Percentiles rank a stretch among this genome's conserved stretches.
These are phyloP conservation scores for Starmerella floris DNA, from an alignment of 805 yeast genomes.

Conservation along the genomic window DNA sequence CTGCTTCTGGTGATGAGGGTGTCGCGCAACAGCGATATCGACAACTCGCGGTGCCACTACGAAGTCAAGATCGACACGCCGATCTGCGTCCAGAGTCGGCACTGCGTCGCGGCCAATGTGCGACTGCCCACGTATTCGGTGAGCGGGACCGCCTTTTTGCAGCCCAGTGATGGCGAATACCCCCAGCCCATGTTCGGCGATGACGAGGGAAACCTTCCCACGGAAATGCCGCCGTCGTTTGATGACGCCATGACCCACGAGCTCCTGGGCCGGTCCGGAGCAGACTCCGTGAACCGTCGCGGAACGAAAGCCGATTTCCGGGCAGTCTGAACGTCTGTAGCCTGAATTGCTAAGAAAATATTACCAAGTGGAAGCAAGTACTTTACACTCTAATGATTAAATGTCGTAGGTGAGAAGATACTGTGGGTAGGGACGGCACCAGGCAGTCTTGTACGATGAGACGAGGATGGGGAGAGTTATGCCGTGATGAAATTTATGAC, in stretches of 20 bases:
- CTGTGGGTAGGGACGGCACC: too few species aligned
- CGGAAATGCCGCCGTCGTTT: constrained; percentile 22
- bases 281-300: constrained; percentile 6
- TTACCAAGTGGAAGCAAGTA: too few species aligned
- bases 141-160: background rate
- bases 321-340: too few species aligned
- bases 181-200: background rate
- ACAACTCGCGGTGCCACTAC: constrained; percentile 15
- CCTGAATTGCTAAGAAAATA: too few species aligned
- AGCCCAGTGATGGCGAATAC: background rate
- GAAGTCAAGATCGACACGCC: constrained; percentile 24
- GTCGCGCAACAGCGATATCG: constrained; percentile 11
- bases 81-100: constrained; percentile 19
- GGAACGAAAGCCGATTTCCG: constrained; percentile 9
- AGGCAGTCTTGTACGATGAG: too few species aligned
- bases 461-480: too few species aligned
- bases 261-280: constrained; percentile 18
- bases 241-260: constrained; percentile 22
- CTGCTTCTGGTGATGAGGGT: constrained; percentile 20
- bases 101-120: constrained; percentile 24
- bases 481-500: too few species aligned
- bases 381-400: too few species aligned
- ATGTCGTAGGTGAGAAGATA: too few species aligned
- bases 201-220: constrained; percentile 1
- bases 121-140: constrained; percentile 23